Conservation (phyloP, 768 basidiomycete genomes). For the Phanerochaete sordida region DNA sequence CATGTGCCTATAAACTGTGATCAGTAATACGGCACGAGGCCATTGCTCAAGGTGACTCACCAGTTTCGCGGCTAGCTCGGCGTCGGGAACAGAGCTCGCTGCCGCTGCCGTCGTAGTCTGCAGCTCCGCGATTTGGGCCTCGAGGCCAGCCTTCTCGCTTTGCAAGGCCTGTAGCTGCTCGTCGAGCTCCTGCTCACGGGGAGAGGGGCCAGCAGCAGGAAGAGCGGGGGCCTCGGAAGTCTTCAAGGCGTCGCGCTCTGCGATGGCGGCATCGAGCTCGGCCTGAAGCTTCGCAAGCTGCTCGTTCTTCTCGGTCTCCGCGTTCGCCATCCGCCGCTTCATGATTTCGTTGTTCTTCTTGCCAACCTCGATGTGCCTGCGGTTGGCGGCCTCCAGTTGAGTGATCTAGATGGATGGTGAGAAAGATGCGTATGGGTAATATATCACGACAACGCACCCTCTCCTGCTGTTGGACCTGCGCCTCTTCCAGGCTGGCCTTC, state of each 20-base stretch:
- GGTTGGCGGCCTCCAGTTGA: slow-evolving; percentile 9
- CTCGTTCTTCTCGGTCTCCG: neutral
- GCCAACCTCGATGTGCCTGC: slow-evolving; percentile 14
- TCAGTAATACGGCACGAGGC: too few relatives aligned
- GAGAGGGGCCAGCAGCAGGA: slow-evolving; percentile 13
- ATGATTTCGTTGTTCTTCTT: slow-evolving; percentile 24
- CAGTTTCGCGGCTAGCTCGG: slow-evolving; percentile 25
- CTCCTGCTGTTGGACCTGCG: neutral
- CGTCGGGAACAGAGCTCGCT: slow-evolving; percentile 3
- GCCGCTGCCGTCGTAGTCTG: slow-evolving; percentile 26
- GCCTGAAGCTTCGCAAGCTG: neutral
- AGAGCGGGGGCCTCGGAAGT: slow-evolving; percentile 12
- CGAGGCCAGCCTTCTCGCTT: slow-evolving; percentile 35
- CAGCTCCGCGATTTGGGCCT: slow-evolving; percentile 36
- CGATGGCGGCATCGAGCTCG: slow-evolving; percentile 7
- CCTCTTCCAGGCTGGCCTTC: slow-evolving; percentile 16
- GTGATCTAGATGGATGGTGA: slow-evolving; percentile 5
- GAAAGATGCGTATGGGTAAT: neutral
- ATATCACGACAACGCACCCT: neutral
- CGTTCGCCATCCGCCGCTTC: slow-evolving; percentile 17
- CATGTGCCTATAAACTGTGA: slow-evolving; percentile 36
- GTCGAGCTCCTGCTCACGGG: slow-evolving; percentile 28
- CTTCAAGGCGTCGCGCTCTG: slow-evolving; percentile 33
- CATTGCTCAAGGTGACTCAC: slow-evolving; percentile 29
- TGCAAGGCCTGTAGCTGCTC: slow-evolving; percentile 34